phyloP scores from a whole-genome alignment of 371 early-diverging fungal genomes.

The Smittium mucronatum region DNA sequence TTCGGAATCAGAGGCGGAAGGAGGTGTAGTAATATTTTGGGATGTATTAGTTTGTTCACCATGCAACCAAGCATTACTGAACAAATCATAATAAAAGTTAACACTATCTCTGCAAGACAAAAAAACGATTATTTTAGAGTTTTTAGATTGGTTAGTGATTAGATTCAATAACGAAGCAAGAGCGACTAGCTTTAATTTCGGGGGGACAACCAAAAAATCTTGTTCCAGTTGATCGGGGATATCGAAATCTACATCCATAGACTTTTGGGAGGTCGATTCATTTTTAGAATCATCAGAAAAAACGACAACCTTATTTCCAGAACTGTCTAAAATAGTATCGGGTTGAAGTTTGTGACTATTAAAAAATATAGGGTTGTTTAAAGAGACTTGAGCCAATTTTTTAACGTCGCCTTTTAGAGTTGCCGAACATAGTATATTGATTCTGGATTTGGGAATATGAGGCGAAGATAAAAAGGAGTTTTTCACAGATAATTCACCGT shows the following conservation, averaged over 20 bases:
- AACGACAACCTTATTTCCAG: conserved; percentile 13
- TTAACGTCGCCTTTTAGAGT: conserved; percentile 75
- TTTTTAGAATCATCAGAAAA: conserved; percentile 2
- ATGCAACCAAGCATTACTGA: conserved; percentile 34
- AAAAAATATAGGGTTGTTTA: conserved; percentile 58
- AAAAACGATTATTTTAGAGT: conserved; percentile 69
- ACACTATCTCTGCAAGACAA: conserved; percentile 82
- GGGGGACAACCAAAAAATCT: conserved; percentile 63
- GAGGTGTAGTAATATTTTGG: neutral
- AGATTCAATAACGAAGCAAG: conserved; percentile 54
- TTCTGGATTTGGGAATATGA: conserved; percentile 47
- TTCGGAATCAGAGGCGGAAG: conserved; percentile 13
- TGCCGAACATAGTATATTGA: conserved; percentile 87
- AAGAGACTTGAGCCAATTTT: conserved; percentile 59
- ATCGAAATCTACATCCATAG: conserved; percentile 12
- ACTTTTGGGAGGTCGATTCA: neutral
- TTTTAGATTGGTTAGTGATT: conserved; percentile 24
- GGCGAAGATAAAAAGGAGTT: conserved; percentile 22
- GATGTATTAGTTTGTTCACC: neutral
- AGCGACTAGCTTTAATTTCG: conserved; percentile 82
- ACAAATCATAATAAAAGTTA: conserved; percentile 75
- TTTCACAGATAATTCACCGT: conserved; percentile 15
- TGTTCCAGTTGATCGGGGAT: conserved; percentile 65
- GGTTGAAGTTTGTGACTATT: conserved; percentile 22
- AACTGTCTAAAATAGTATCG: neutral